Conservation (phyloP, 345 rosid genomes). For the Brassica carinata region DNA sequence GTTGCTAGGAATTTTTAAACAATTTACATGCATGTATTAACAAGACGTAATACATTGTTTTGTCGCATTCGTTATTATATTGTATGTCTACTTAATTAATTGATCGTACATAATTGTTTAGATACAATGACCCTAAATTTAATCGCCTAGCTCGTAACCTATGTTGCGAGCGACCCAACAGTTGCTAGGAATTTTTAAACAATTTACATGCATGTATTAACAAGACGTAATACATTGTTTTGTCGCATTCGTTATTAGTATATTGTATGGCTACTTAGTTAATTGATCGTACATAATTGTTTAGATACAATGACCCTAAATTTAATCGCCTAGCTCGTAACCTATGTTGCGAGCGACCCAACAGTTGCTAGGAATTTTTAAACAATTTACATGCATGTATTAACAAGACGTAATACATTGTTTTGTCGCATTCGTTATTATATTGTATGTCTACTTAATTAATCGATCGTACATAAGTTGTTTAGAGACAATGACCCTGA, state of each 20-base stretch:
- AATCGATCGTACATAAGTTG: background rate
- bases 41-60: constrained; percentile 5
- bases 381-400: constrained; percentile 15
- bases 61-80: background rate
- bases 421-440: constrained; percentile 10
- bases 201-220: too few relatives aligned
- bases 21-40: constrained; percentile 16
- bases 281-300: background rate
- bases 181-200: background rate
- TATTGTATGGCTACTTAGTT: background rate
- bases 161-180: background rate
- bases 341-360: background rate
- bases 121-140: constrained; percentile 27
- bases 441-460: constrained; percentile 3
- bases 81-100: constrained; percentile 4
- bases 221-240: too few relatives aligned
- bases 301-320: constrained; percentile 28
- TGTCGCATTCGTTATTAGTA: too few relatives aligned
- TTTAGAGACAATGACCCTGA: constrained; percentile 28
- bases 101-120: background rate
- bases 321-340: constrained; percentile 13
- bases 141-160: constrained; percentile 9
- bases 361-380: background rate
- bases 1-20: too few relatives aligned
- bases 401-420: background rate